phyloP scores from a whole-genome alignment of 176 grass and related monocot species.

The Bromus sterilis region DNA sequence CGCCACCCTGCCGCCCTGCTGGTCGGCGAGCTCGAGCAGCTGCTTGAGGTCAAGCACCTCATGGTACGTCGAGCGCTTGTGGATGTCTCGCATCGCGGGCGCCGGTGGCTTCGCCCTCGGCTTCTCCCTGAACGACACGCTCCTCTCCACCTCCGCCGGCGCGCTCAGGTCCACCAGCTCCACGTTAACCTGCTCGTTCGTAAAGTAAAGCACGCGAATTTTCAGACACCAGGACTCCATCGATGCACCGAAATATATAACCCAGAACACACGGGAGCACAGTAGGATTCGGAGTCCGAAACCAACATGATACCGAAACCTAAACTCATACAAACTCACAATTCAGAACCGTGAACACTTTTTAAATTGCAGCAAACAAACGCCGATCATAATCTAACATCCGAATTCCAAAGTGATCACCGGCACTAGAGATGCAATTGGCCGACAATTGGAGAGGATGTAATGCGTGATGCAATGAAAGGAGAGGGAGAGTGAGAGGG shows the following conservation, averaged over 20 bases:
- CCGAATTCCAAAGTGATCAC: constrained; percentile 7
- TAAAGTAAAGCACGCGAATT: not conserved
- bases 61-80: constrained; percentile 11
- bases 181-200: constrained; percentile 44
- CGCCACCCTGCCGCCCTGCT: constrained; percentile 27
- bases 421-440: constrained; percentile 8
- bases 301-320: not conserved
- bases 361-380: not conserved
- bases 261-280: not conserved
- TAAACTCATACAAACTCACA: not conserved
- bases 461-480: not conserved
- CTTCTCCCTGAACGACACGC: constrained; percentile 15
- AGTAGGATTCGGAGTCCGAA: not conserved
- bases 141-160: not conserved
- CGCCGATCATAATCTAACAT: not conserved
- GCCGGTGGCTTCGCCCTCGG: not conserved
- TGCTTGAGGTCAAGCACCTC: constrained; percentile 43
- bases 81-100: not conserved
- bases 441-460: constrained; percentile 1
- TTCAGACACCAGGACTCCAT: not conserved
- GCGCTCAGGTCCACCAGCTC: constrained; percentile 26
- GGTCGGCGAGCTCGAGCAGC: constrained; percentile 43
- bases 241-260: not conserved
- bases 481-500: not conserved
- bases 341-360: no score